Percentiles rank a stretch among this genome's conserved stretches.
These are phyloP conservation scores for Lactarius deliciosus DNA, from an alignment of 768 basidiomycete genomes.

Conservation along the genomic window DNA sequence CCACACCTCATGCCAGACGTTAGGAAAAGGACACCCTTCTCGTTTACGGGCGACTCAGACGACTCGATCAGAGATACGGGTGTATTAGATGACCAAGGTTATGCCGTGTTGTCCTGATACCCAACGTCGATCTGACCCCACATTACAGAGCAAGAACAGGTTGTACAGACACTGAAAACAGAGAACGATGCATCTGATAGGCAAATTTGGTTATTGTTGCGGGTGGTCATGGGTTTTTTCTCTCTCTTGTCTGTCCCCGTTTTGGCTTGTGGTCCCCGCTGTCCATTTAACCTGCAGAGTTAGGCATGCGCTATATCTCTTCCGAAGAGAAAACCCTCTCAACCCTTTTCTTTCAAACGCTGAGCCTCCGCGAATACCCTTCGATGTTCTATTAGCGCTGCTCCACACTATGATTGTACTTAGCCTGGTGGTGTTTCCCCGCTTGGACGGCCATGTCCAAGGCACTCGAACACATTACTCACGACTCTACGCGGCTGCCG, in stretches of 20 bases:
- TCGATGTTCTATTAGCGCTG: slow-evolving; percentile 31
- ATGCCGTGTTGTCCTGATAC: not conserved
- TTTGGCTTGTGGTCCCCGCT: not conserved
- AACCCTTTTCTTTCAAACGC: slow-evolving; percentile 41
- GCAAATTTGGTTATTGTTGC: slow-evolving; percentile 43
- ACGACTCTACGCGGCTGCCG: slow-evolving; percentile 39
- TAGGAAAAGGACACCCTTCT: slow-evolving; percentile 22
- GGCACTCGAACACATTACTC: not conserved
- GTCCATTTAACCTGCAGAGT: slow-evolving; percentile 10
- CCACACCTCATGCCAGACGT: slow-evolving; percentile 2
- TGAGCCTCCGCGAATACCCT: slow-evolving; percentile 19
- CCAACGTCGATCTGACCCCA: not conserved
- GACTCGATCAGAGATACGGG: not conserved
- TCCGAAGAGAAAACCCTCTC: slow-evolving; percentile 49
- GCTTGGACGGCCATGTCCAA: not conserved
- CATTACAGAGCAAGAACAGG: slow-evolving; percentile 56
- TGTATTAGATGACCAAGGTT: slow-evolving; percentile 24
- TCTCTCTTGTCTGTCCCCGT: slow-evolving; percentile 22
- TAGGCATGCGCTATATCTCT: slow-evolving; percentile 39
- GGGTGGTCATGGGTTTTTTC: slow-evolving; percentile 28
- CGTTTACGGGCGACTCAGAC: slow-evolving; percentile 6
- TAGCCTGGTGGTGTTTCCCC: slow-evolving; percentile 9
- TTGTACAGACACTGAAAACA: slow-evolving; percentile 50
- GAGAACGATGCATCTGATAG: slow-evolving; percentile 45
- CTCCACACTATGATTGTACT: slow-evolving; percentile 18